Base-by-base conservation (phyloP, 805 yeast species). In the Zygotorulaspora florentina region DNA sequence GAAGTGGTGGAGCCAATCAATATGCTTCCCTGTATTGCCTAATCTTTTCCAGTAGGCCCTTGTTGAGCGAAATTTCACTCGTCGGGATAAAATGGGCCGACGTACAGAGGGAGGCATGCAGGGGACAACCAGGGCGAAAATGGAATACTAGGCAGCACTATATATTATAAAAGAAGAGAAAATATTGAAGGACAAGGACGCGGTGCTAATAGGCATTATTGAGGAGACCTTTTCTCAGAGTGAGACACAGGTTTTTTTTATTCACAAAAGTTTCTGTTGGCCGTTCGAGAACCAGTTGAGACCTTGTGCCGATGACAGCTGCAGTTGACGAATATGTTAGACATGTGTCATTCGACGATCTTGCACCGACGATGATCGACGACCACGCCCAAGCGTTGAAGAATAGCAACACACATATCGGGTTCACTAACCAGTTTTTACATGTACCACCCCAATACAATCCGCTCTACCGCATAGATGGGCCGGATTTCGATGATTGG, bases 401-500 rank as follows among this genome's bases (percentile, higher is more conserved):
- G 38, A 47, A 54, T 4, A 45, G 48, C 25, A 47, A 54, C 25
- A 42, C 48, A 12, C 58, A 50, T 41, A 48, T 58, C 3, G 53
- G 56, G 5, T 56, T 51, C 38, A 57, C 52, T 17, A 59, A 61
- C 39, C 54, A 53, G 27, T 62, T 55, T 33, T 36, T 57, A 18
- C 65, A 62, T 46, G 46, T 60, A 4, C 66, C 68, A 17, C 67
- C 66, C 8, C 67, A 63, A 36, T 59, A 46, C 40, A 63, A 61
- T 45, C 59, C 64, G 16, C 18, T 55, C 30, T 63, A 56, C 38
- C 43, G 40, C 11, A n/a, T 16, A 7, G 47, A 43, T 2, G 18
- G 38, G 47, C 28, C 8, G 43, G 16, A 30, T 38, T 16, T 33
- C 33, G 20, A 16, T 33, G 36, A 33, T 16, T 33, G 36, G 36